Evolutionary conservation across 164 flowering plant genomes (phyloP).

Genomic region (Annona squamosa): DNA sequence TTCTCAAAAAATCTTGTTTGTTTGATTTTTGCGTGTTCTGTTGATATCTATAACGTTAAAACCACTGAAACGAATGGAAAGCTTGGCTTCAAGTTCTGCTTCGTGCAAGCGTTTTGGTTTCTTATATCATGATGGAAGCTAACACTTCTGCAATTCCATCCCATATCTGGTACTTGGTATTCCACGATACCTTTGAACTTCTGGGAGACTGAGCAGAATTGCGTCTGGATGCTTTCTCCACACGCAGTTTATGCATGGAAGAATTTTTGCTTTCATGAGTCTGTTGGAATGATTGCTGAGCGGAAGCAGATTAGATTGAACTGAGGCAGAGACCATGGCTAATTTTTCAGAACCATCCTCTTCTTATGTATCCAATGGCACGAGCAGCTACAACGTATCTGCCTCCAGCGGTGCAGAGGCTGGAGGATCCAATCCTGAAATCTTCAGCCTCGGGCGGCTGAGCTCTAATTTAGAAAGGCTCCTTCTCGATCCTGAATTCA

Average conservation of each 20-base stretch:
- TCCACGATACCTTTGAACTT: not conserved
- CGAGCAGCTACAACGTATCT: slow-evolving; percentile 17
- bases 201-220: not conserved
- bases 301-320: not conserved
- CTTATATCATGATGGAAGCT: not conserved
- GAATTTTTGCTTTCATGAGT: not conserved
- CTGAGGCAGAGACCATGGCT: slow-evolving; percentile 8
- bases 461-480: slow-evolving; percentile 51
- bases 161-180: not conserved
- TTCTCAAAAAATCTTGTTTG: not conserved
- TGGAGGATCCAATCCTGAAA: slow-evolving; percentile 29
- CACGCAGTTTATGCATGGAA: not conserved
- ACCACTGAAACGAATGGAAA: not conserved
- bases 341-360: slow-evolving; percentile 40
- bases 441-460: slow-evolving; percentile 45
- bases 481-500: slow-evolving; percentile 28
- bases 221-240: not conserved
- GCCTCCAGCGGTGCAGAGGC: slow-evolving; percentile 22
- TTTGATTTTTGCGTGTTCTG: not conserved
- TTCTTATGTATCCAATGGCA: slow-evolving; percentile 48
- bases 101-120: not conserved
- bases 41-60: no score
- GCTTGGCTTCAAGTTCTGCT: not conserved
- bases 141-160: not conserved
- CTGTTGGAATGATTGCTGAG: not conserved